Evolutionary conservation across 164 flowering plant species (phyloP).

Genomic region (Akebia trifoliata): DNA sequence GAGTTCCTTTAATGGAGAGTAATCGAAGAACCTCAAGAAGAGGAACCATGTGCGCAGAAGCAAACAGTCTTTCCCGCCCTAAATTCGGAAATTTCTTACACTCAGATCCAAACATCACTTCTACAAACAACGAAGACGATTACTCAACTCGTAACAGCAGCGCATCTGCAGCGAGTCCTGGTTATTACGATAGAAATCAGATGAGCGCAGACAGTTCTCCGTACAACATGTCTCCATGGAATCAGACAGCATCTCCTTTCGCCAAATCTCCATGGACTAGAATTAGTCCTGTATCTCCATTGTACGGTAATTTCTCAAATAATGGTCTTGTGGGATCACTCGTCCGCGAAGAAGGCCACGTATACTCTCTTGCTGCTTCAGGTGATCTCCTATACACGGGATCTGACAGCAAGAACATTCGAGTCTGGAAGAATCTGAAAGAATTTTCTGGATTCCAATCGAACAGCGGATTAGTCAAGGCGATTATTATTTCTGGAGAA

Average conservation of each 20-base stretch:
- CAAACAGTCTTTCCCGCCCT: not conserved
- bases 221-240: constrained; percentile 46
- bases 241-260: constrained; percentile 30
- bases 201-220: constrained; percentile 36
- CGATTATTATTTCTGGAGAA: constrained; percentile 59
- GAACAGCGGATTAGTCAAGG: constrained; percentile 76
- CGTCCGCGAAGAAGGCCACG: constrained; percentile 81
- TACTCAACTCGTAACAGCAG: constrained; percentile 18
- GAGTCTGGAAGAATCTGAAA: constrained; percentile 72
- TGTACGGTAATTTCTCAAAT: constrained; percentile 16
- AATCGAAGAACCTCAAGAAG: constrained; percentile 6
- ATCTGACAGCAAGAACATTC: constrained; percentile 93
- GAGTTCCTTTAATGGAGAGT: not conserved
- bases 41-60: constrained; percentile 10
- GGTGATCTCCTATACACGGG: constrained; percentile 77
- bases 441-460: constrained; percentile 73
- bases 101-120: constrained; percentile 26
- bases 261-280: constrained; percentile 42
- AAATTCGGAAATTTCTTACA: constrained; percentile 19
- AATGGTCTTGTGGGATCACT: constrained; percentile 59
- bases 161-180: constrained; percentile 27
- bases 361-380: constrained; percentile 64
- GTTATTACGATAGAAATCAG: constrained; percentile 9
- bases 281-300: constrained; percentile 11
- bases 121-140: constrained; percentile 12